Base-by-base conservation (phyloP, 768 basidiomycete species). In the Boletus vermiculosoides region DNA sequence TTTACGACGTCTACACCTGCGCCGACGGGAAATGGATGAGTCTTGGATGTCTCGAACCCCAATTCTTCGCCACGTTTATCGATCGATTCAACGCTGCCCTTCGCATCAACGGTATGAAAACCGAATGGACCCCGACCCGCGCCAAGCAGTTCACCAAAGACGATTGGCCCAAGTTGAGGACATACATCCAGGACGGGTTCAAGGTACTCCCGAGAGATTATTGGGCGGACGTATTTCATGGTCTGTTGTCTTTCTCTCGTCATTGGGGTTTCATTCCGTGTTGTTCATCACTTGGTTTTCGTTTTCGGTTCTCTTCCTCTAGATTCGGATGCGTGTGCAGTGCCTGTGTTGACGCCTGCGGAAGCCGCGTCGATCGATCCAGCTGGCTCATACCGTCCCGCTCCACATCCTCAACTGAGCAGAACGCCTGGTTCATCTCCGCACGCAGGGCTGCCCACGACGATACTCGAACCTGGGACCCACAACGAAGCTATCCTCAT, bases 21-120 rank as follows among this genome's bases (percentile, higher is more conserved):
- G 77, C 83, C 54, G 89, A 88, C 66, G 86, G 85, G 1, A 73
- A 79, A 39, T 90, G 83, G 80, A 88, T 94, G 80, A 83, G 86
- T 3, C 81, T 93, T 28, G 90, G 83, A 30, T 90, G 88, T 64
- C 67, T 90, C 13, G 90, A 92, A 66, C 85, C 87, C 6, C 80
- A 81, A 40, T 91, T 91, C 71, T 91, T 86, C 69, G 71, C 74
- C 23, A 74, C 71, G 1, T 91, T 92, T 64, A 74, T 90, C 44
- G 74, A 78, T 11, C 64, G 62, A 2, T 88, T 91, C 68, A 63
- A 80, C 33, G 67, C 70, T 20, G 78, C 81, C 23, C 67, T 90
- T 8, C 81, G 81, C 0, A 69, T 74, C 20, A 63, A 65, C 55
- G 70, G 69, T 1, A 67, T 77, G 28, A 66, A 73, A 40, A 71